Evolutionary conservation across 805 yeast genomes (phyloP).

Genomic region (Kuraishia piskuri): DNA sequence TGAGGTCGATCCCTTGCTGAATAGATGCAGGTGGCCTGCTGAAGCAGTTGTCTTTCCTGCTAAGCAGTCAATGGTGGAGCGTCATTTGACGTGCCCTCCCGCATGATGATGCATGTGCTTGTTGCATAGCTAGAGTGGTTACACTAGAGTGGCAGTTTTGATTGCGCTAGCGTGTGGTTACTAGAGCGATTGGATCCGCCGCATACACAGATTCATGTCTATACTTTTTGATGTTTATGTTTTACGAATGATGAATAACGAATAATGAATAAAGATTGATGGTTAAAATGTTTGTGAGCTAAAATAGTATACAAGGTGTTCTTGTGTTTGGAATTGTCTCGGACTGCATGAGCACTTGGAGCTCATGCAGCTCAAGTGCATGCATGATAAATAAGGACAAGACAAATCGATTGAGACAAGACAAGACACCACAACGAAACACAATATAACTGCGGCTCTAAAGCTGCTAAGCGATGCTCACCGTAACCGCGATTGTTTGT

Average conservation of each 20-base stretch:
- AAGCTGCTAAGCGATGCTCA: too few relatives aligned
- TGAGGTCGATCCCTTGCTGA: constrained; percentile 41
- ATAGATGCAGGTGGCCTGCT: neutral
- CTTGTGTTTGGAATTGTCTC: too few relatives aligned
- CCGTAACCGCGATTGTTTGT: too few relatives aligned
- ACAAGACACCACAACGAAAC: too few relatives aligned
- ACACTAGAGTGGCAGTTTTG: neutral
- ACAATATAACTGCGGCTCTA: too few relatives aligned
- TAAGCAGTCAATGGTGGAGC: too few relatives aligned
- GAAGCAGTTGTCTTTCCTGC: neutral
- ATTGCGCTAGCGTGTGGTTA: neutral
- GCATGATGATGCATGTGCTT: neutral
- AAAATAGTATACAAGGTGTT: too few relatives aligned
- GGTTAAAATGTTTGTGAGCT: too few relatives aligned
- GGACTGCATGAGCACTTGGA: too few relatives aligned
- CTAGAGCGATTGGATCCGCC: neutral
- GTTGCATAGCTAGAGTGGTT: neutral
- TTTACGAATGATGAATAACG: neutral
- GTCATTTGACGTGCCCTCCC: neutral
- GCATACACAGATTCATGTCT: neutral
- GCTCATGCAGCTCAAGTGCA: too few relatives aligned
- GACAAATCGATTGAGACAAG: too few relatives aligned
- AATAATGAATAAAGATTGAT: neutral
- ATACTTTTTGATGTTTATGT: neutral
- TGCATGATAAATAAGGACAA: too few relatives aligned